Evolutionary conservation across 495 filamentous ascomycete genomes (phyloP), one percentile per base, ranked within the genome.

Genomic region (Trichoderma reesei): DNA sequence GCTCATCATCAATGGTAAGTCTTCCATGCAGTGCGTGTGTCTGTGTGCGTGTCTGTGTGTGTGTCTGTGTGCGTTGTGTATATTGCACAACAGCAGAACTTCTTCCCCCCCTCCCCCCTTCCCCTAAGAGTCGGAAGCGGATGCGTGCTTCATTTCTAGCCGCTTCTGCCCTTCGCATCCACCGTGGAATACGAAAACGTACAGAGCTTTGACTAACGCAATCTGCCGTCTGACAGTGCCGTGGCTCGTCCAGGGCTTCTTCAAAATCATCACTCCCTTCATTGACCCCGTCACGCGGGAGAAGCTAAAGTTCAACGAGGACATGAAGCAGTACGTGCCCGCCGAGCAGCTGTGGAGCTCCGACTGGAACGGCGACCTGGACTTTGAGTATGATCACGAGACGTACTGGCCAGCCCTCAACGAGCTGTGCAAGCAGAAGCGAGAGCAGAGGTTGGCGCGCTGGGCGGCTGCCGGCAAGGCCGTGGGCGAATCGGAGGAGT

Each of bases 241-340:
- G 13, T 96, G 90, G 84, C 78, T 92, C 61, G 87, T 97, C 62
- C 85, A 80, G 73, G 87, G 85, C 33, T 98, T 98, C 82, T 95
- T 96, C 82, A 96, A 95, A 76, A 75, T 96, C 65, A 92, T 98
- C 76, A 90, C 85, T 20, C 92, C 93, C 36, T 98, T 98, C 74
- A 96, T 98, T 72, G 94, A 98, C 76, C 94, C 94, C 9, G 67
- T 87, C 65, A 98, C 94, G 16, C 85, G 87, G 16, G 84, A 94
- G 67, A 98, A 98, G 79, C 83, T 98, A 70, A 91, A 90, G 71
- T 98, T 96, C 80, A 96, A 96, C 75, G 89, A 95, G 69, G 88
- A 96, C 68, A 82, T 94, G 75, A 76, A 79, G 65, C 75, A 88
- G 59, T 87, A 90, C 68, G 88, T 98, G 11, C 92, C 91, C 6